phyloP scores from a whole-genome alignment of 2,329 filamentous ascomycete genomes.

The Myriosclerotinia curreyana region DNA sequence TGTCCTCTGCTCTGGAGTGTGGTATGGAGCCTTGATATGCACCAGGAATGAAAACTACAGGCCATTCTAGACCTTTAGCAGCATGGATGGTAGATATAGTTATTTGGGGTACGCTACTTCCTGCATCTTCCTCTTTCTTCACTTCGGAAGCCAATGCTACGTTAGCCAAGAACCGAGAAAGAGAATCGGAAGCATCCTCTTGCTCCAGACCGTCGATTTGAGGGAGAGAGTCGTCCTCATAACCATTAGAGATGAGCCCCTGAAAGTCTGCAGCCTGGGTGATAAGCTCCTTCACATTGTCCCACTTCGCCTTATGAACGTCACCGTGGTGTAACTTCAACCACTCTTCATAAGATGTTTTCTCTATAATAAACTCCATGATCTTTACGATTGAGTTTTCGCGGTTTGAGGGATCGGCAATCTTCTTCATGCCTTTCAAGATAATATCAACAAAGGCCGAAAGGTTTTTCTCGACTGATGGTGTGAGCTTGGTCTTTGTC shows the following conservation, averaged over 20 bases:
- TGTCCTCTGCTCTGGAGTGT: conserved; percentile 80
- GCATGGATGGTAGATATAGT: conserved; percentile 97
- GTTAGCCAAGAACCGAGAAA: conserved; percentile 84
- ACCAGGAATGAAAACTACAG: conserved; percentile 86
- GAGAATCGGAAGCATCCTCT: conserved; percentile 56
- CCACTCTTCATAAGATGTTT: conserved; percentile 71
- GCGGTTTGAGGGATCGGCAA: conserved; percentile 39
- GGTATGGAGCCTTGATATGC: conserved; percentile 89
- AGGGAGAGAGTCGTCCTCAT: conserved; percentile 57
- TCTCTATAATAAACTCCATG: conserved; percentile 56
- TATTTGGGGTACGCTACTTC: conserved; percentile 60
- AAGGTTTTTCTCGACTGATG: conserved; percentile 55
- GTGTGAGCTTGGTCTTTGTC: conserved; percentile 53
- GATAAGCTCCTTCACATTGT: conserved; percentile 86
- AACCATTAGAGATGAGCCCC: conserved; percentile 32
- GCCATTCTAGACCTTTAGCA: conserved; percentile 95
- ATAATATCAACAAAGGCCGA: conserved; percentile 58
- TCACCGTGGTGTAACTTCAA: conserved; percentile 69
- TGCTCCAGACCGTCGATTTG: conserved; percentile 71
- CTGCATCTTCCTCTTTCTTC: conserved; percentile 59
- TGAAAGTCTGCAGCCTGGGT: conserved; percentile 71
- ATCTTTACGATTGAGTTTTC: conserved; percentile 37
- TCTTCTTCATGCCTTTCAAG: conserved; percentile 53
- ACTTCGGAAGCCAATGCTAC: conserved; percentile 81
- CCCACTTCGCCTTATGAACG: conserved; percentile 76